These are phyloP conservation scores for Myriosclerotinia scirpicola DNA, from an alignment of 2,329 filamentous ascomycete genomes.

Conservation along the genomic window DNA sequence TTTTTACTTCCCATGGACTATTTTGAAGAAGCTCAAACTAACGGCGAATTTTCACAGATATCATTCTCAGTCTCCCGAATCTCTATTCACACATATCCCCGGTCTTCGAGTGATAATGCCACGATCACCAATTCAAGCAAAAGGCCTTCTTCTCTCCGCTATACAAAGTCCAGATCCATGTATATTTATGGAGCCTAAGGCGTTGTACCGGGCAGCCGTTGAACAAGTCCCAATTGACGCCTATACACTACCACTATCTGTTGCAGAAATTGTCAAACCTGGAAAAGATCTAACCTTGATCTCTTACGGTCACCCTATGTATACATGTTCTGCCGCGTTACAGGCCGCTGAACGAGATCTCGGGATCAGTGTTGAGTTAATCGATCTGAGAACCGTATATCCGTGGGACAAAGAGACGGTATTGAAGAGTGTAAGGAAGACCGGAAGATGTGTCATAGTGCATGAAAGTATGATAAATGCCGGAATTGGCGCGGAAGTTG, in stretches of 20 bases:
- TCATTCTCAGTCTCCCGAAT: conserved; percentile 71
- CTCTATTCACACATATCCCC: conserved; percentile 69
- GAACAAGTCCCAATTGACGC: conserved; percentile 70
- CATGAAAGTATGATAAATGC: conserved; percentile 76
- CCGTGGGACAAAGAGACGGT: conserved; percentile 70
- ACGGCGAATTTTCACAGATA: conserved; percentile 47
- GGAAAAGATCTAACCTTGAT: conserved; percentile 67
- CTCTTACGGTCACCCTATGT: conserved; percentile 70
- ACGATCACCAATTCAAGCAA: conserved; percentile 68
- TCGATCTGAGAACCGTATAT: conserved; percentile 70
- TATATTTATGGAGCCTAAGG: conserved; percentile 75
- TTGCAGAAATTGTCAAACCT: conserved; percentile 65
- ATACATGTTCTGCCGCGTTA: conserved; percentile 66
- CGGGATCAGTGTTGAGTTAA: conserved; percentile 65
- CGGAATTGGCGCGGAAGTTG: conserved; percentile 70
- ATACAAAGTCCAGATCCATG: conserved; percentile 68
- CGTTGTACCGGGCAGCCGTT: conserved; percentile 69
- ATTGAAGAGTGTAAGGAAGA: conserved; percentile 66
- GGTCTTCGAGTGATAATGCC: conserved; percentile 70
- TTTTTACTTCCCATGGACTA: conserved; percentile 15
- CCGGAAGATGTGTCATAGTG: conserved; percentile 67
- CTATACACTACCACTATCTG: conserved; percentile 66
- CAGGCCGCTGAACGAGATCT: conserved; percentile 66
- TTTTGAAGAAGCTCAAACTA: neutral
- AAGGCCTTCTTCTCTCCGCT: conserved; percentile 63